phyloP scores from a whole-genome alignment of 2,329 filamentous ascomycete genomes.

The Immersiporthe knoxdaviesiana region DNA sequence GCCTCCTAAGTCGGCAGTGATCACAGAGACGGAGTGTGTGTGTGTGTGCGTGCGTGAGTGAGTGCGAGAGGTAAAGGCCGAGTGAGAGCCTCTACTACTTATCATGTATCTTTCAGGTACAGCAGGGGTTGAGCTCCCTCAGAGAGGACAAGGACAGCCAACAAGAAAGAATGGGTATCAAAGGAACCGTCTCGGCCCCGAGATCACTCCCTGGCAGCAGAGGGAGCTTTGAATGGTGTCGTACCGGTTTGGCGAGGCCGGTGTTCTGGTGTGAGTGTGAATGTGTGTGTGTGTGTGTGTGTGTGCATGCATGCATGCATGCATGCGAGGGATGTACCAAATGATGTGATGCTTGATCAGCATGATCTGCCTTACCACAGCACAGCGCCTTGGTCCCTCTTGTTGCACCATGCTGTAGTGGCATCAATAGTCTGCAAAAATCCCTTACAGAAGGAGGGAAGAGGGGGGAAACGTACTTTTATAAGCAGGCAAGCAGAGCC shows the following conservation, averaged over 20 bases:
- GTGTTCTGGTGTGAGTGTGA: neutral
- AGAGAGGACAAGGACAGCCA: neutral
- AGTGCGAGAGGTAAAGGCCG: too few species aligned
- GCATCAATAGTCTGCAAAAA: constrained; percentile 14
- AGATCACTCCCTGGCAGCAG: neutral
- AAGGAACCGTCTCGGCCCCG: neutral
- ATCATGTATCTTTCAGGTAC: neutral
- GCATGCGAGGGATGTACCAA: constrained; percentile 14
- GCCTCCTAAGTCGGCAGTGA: neutral
- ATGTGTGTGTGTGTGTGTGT: neutral
- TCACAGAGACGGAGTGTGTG: neutral
- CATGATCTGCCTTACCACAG: constrained; percentile 2
- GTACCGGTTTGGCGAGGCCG: neutral
- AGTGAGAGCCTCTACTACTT: neutral
- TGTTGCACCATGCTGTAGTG: constrained; percentile 4
- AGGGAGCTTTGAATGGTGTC: neutral
- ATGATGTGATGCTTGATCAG: constrained; percentile 21
- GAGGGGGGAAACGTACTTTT: neutral
- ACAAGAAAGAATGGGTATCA: neutral
- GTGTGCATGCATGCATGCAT: neutral
- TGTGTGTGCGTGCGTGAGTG: too few species aligned
- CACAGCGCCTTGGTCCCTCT: neutral
- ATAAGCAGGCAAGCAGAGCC: constrained; percentile 13
- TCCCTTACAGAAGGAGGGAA: neutral
- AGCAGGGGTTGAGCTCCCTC: neutral